A percentile compares a stretch with the other conserved stretches of the same genome.
Evolutionary conservation across 1,284 basidiomycete species (phyloP).

Genomic region (Cryptococcus sp.): DNA sequence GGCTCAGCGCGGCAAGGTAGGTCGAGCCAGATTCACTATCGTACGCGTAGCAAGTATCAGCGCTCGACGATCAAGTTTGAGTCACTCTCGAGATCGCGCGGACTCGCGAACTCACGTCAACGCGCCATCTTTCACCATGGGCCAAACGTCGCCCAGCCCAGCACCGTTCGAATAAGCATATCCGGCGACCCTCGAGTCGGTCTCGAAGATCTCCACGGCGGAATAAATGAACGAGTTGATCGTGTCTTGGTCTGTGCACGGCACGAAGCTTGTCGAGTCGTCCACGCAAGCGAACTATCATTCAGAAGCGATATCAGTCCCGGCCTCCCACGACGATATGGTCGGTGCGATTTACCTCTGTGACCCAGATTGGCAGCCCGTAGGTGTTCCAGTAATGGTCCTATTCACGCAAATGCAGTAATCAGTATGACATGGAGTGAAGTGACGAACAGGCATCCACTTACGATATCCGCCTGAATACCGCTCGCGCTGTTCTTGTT

Average conservation of each 20-base stretch:
- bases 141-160: slow-evolving; percentile 43
- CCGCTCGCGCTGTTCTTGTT: slow-evolving; percentile 51
- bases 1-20: slow-evolving; percentile 47
- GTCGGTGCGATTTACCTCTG: slow-evolving; percentile 34
- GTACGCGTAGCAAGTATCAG: background rate
- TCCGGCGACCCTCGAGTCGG: slow-evolving; percentile 42
- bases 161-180: slow-evolving; percentile 46
- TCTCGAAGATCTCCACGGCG: slow-evolving; percentile 49
- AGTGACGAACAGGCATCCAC: background rate
- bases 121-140: slow-evolving; percentile 34
- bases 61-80: background rate
- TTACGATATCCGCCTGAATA: slow-evolving; percentile 37
- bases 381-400: slow-evolving; percentile 51
- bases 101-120: slow-evolving; percentile 34
- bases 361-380: slow-evolving; percentile 51
- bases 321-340: background rate
- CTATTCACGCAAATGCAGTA: slow-evolving; percentile 2
- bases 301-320: background rate
- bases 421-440: background rate
- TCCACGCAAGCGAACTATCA: slow-evolving; percentile 48
- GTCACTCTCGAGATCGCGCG: background rate
- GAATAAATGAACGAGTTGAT: slow-evolving; percentile 49
- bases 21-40: slow-evolving; percentile 43
- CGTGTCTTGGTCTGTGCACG: slow-evolving; percentile 47
- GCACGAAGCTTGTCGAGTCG: slow-evolving; percentile 41